Base-by-base conservation (phyloP, 176 grass and related monocot species). In the Pontederia paniculata region DNA sequence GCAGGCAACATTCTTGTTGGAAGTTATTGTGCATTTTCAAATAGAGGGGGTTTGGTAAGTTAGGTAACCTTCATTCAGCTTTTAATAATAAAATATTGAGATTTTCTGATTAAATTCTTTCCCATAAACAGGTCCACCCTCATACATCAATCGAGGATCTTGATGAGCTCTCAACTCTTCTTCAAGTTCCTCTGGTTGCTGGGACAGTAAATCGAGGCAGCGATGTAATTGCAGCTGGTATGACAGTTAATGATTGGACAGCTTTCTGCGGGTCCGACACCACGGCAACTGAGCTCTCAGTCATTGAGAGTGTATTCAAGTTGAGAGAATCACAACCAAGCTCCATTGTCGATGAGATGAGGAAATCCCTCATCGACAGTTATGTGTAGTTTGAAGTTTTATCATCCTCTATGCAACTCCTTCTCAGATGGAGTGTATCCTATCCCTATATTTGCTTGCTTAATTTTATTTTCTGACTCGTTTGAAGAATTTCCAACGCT, bases 71-170 rank as follows among this genome's bases (percentile, higher is more conserved):
- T 56, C 41, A 51, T 62, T 0, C 23, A 61, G 23, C 47, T 17
- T 16, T 6, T 17, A 15, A 6, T 9, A 8, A 55, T 17, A 11
- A 21, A 45, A 56, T 53, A 5, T 42, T 37, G 4, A 21, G 56
- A 5, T 8, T 2, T 57, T 75, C 9, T 11, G 7, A 41, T 14
- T n/a, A n/a, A 28, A 9, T 11, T 5, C 3, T 44, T n/a, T 22
- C 22, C 12, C 6, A 3, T 23, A 46, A 54, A 70, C 76, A 98
- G 93, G 93, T 98, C 4, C 93, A 98, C 72, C 87, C 87, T 10
- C 87, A 98, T 57, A 91, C 93, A 52, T 98, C 93, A 20, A 88
- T 98, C 49, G 93, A 98, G 73, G 93, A 98, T 63, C 86, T 98
- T 62, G 93, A 98, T 31, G 93, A 98, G 54, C 78, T 98, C 23